A percentile compares a stretch with the other conserved stretches of the same genome.
Evolutionary conservation across 768 basidiomycete genomes (phyloP).

Genomic region (Trametes gibbosa): DNA sequence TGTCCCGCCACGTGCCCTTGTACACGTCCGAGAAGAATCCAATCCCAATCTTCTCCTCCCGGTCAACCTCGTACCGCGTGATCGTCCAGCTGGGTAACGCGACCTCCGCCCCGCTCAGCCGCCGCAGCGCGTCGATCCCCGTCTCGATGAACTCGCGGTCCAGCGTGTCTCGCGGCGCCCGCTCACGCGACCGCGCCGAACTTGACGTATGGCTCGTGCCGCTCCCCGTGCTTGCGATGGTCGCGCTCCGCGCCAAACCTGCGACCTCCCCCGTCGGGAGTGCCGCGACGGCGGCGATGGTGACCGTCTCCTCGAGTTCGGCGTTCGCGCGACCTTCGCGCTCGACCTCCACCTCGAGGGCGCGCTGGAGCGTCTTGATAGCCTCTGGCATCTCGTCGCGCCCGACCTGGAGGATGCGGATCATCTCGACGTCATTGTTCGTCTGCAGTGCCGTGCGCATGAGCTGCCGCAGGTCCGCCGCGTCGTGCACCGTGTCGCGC

Average conservation of each 20-base stretch:
- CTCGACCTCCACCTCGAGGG: slow-evolving; percentile 49
- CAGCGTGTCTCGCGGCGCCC: slow-evolving; percentile 44
- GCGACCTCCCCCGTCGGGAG: neutral
- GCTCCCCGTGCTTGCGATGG: slow-evolving; percentile 4
- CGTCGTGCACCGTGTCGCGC: slow-evolving; percentile 50
- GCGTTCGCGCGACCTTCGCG: slow-evolving; percentile 10
- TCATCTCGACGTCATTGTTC: slow-evolving; percentile 61
- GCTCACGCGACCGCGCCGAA: neutral
- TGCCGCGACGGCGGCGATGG: neutral
- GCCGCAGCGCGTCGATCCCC: slow-evolving; percentile 66
- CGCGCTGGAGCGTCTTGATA: slow-evolving; percentile 74
- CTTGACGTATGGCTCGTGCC: slow-evolving; percentile 4
- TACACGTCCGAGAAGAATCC: slow-evolving; percentile 81
- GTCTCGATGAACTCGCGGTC: slow-evolving; percentile 70
- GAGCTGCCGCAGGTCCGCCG: slow-evolving; percentile 52
- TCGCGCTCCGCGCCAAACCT: slow-evolving; percentile 8
- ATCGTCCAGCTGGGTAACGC: slow-evolving; percentile 69
- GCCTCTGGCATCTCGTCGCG: slow-evolving; percentile 76
- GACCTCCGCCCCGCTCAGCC: slow-evolving; percentile 45
- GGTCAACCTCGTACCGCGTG: slow-evolving; percentile 76
- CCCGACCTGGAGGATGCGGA: slow-evolving; percentile 58
- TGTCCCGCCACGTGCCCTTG: slow-evolving; percentile 59
- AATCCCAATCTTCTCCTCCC: slow-evolving; percentile 62
- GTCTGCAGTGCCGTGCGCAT: slow-evolving; percentile 57
- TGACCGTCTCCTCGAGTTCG: slow-evolving; percentile 12